These are phyloP conservation scores for Tetrahymena elliotti DNA, from an alignment of 73 alveolate species.

Conservation along the genomic window DNA sequence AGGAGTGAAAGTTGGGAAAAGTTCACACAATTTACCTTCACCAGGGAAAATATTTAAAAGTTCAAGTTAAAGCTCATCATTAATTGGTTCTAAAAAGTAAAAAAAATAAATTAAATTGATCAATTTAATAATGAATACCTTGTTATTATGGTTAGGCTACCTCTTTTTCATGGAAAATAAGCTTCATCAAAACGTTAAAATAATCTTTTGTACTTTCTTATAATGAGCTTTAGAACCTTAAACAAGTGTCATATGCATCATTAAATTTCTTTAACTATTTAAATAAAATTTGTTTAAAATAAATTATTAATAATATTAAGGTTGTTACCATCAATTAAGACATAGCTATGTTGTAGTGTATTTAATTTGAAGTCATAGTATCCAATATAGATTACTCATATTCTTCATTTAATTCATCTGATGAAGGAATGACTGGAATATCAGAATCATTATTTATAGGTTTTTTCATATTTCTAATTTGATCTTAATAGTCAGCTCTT, in stretches of 20 bases:
- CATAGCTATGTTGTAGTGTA: slow-evolving; percentile 17
- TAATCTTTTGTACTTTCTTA: not conserved
- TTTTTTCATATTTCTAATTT: slow-evolving; percentile 9
- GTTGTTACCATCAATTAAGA: not conserved
- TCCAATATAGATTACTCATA: slow-evolving; percentile 28
- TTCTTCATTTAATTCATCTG: slow-evolving; percentile 27
- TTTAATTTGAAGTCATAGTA: slow-evolving; percentile 2
- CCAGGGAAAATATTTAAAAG: slow-evolving; percentile 24
- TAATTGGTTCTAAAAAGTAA: slow-evolving; percentile 14
- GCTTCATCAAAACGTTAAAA: not conserved
- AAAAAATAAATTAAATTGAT: not conserved
- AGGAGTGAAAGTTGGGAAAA: not conserved
- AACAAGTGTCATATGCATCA: not conserved
- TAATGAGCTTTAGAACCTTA: not conserved
- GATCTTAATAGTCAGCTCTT: not conserved
- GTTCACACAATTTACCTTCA: not conserved
- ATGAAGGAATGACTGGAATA: not conserved
- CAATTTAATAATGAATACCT: not conserved
- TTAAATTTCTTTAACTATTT: not conserved
- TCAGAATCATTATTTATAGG: not conserved
- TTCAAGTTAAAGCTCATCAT: slow-evolving; percentile 25
- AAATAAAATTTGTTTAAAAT: not conserved
- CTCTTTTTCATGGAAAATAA: not conserved
- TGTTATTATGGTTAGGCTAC: not conserved
- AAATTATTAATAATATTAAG: not conserved